Evolutionary conservation across 768 basidiomycete genomes (phyloP).

Genomic region (Boletus huronensis): DNA sequence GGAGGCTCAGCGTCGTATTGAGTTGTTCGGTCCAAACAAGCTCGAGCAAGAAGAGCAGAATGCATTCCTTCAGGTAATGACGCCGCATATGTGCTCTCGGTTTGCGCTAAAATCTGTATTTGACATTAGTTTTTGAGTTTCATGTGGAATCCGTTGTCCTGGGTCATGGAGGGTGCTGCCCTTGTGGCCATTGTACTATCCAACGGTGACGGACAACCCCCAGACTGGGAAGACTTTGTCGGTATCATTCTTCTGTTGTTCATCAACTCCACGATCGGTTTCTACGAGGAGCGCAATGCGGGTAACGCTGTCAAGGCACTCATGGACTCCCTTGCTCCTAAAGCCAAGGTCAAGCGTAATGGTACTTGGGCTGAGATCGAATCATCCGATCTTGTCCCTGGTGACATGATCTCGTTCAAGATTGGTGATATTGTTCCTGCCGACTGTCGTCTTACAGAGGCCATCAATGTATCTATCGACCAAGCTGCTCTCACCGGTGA

Average conservation of each 20-base stretch:
- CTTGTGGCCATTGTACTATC: conserved; percentile 94
- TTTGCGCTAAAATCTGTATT: not conserved
- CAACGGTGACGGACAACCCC: conserved; percentile 81
- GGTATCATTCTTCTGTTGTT: conserved; percentile 91
- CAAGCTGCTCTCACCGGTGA: conserved; percentile 98
- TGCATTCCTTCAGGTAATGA: conserved; percentile 73
- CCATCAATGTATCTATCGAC: conserved; percentile 97
- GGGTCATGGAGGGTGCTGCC: conserved; percentile 99
- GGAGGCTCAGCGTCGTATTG: conserved; percentile 81
- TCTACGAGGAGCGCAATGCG: conserved; percentile 95
- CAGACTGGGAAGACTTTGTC: conserved; percentile 97
- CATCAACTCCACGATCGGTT: conserved; percentile 96
- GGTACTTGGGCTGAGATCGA: conserved; percentile 89
- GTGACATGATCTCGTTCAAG: conserved; percentile 97
- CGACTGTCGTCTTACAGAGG: conserved; percentile 94
- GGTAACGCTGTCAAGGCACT: conserved; percentile 99
- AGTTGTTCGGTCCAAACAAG: conserved; percentile 95
- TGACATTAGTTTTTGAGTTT: conserved; percentile 75
- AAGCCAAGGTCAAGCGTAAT: conserved; percentile 89
- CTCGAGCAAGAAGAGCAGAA: conserved; percentile 90
- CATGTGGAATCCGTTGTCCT: conserved; percentile 99
- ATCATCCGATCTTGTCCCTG: conserved; percentile 84
- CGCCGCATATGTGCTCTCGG: not conserved
- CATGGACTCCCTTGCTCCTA: conserved; percentile 98
- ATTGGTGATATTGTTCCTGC: conserved; percentile 98